These are phyloP conservation scores for Cytospora chrysosperma DNA, from an alignment of 2,329 filamentous ascomycete genomes.

Conservation along the genomic window DNA sequence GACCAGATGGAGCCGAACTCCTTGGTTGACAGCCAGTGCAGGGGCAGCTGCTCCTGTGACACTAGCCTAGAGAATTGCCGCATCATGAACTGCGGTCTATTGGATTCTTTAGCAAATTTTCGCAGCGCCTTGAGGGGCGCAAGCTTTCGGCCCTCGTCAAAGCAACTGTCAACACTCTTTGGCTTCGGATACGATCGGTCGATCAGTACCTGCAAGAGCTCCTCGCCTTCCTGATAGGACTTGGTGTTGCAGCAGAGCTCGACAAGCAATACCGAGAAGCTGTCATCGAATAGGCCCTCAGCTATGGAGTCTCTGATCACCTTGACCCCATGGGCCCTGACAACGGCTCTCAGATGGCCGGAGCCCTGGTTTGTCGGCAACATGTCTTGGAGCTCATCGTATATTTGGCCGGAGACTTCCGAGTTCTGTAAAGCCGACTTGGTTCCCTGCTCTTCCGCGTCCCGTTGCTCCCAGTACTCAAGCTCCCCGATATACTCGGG, in stretches of 20 bases:
- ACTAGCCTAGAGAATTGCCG: conserved; percentile 40
- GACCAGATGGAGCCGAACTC: conserved; percentile 44
- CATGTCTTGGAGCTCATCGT: conserved; percentile 48
- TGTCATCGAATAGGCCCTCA: conserved; percentile 42
- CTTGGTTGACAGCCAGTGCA: conserved; percentile 45
- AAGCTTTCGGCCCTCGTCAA: conserved; percentile 30
- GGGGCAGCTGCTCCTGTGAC: conserved; percentile 35
- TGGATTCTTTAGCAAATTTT: conserved; percentile 35
- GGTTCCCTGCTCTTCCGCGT: conserved; percentile 40
- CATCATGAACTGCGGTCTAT: conserved; percentile 36
- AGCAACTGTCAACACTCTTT: conserved; percentile 33
- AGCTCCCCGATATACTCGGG: conserved; percentile 47
- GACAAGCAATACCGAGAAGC: conserved; percentile 42
- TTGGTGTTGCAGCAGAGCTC: conserved; percentile 40
- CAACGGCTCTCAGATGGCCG: conserved; percentile 44
- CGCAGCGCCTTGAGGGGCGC: conserved; percentile 36
- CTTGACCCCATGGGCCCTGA: conserved; percentile 47
- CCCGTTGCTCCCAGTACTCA: conserved; percentile 41
- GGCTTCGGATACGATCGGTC: conserved; percentile 38
- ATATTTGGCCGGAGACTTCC: conserved; percentile 45
- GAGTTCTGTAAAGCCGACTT: conserved; percentile 36
- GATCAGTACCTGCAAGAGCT: conserved; percentile 39
- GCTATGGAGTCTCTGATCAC: conserved; percentile 43
- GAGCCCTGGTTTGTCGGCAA: conserved; percentile 43
- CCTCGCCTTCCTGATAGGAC: conserved; percentile 41